Evolutionary conservation across 164 flowering plant species (phyloP).

Genomic region (Vitis rupestris): DNA sequence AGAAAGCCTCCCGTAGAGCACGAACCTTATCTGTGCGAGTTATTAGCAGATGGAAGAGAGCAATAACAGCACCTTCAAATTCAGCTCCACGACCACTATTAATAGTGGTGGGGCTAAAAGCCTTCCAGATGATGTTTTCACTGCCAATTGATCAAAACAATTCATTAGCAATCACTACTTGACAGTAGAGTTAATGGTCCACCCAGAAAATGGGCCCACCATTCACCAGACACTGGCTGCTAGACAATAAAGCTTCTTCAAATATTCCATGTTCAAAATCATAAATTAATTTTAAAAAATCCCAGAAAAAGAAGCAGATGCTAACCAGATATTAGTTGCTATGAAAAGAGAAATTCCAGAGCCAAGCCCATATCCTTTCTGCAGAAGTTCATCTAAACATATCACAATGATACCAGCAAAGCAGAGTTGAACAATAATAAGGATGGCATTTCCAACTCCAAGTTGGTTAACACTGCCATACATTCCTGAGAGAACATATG

Average conservation of each 20-base stretch:
- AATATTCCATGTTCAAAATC: too few relatives aligned
- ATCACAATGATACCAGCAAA: constrained; percentile 75
- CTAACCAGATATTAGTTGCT: constrained; percentile 75
- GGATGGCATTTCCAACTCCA: constrained; percentile 72
- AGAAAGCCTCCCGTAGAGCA: constrained; percentile 71
- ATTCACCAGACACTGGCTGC: too few relatives aligned
- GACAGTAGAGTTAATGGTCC: too few relatives aligned
- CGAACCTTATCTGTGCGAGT: constrained; percentile 64
- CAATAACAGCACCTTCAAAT: constrained; percentile 71
- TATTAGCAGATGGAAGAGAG: constrained; percentile 61
- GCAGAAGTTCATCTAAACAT: constrained; percentile 72
- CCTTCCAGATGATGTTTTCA: constrained; percentile 73
- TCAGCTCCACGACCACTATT: constrained; percentile 75
- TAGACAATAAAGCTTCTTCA: too few relatives aligned
- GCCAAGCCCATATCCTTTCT: constrained; percentile 72
- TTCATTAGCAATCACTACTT: not conserved
- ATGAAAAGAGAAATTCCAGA: constrained; percentile 72
- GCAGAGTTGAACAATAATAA: constrained; percentile 60
- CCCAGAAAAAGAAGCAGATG: not conserved
- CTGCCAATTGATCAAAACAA: constrained; percentile 29
- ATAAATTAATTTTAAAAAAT: too few relatives aligned
- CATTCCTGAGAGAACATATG: constrained; percentile 76
- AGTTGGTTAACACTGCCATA: constrained; percentile 72
- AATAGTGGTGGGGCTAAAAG: constrained; percentile 71
- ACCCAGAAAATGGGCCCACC: too few relatives aligned